These are phyloP conservation scores for Penicillium italicum DNA, from an alignment of 2,329 filamentous ascomycete genomes.

Conservation along the genomic window DNA sequence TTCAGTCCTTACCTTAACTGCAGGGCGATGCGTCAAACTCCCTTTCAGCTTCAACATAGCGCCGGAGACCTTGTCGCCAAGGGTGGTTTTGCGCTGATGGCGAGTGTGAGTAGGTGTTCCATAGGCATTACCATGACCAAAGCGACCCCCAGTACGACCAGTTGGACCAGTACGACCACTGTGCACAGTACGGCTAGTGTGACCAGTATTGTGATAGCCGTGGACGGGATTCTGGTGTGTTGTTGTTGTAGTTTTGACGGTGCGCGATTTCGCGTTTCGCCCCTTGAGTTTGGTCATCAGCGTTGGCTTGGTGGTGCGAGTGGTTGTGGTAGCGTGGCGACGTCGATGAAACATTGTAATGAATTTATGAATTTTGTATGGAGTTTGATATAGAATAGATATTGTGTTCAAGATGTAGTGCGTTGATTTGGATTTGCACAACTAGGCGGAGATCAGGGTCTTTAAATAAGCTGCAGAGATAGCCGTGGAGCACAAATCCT, in stretches of 20 bases:
- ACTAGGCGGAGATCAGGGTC: neutral
- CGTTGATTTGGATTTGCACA: neutral
- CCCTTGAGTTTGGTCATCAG: conserved; percentile 55
- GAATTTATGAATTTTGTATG: neutral
- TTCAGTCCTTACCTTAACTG: conserved; percentile 55
- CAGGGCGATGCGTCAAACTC: conserved; percentile 63
- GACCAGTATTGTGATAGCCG: neutral
- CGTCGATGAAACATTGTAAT: conserved; percentile 21
- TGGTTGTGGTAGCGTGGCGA: conserved; percentile 31
- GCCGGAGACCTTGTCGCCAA: conserved; percentile 75
- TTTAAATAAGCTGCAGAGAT: neutral
- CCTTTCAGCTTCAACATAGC: conserved; percentile 72
- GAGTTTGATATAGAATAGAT: neutral
- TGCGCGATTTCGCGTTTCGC: conserved; percentile 32
- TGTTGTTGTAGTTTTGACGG: conserved; percentile 40
- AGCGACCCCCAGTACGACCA: neutral
- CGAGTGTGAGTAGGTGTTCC: conserved; percentile 41
- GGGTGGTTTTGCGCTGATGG: conserved; percentile 63
- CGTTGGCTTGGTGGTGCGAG: conserved; percentile 47
- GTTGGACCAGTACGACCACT: conserved; percentile 29
- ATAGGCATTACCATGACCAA: conserved; percentile 8
- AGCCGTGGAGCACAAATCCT: neutral
- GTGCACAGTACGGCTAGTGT: conserved; percentile 4
- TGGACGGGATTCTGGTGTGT: conserved; percentile 26
- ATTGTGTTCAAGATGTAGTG: neutral